Evolutionary conservation across 2,329 filamentous ascomycete species (phyloP), one percentile per base, ranked within the genome.

Genomic region (Paraphoma chrysanthemicola): DNA sequence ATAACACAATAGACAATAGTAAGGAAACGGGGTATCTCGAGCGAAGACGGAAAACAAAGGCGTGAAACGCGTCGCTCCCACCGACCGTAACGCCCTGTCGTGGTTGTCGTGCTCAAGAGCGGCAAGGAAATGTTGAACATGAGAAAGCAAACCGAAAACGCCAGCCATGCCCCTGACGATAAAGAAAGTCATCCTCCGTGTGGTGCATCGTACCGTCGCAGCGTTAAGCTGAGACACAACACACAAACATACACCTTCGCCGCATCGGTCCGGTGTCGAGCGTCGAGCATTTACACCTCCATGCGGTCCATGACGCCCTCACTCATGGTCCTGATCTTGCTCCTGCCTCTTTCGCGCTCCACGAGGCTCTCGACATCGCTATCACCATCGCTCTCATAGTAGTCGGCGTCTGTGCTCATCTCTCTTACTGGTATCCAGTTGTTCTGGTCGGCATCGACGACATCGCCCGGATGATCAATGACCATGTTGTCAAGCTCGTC

Each of bases 251-350:
- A 5, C 23, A 23, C 23, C 23, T 23, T 23, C 5, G 5, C 23
- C 23, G 5, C 23, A 23, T 23, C 23, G 23, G 23, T 5, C 11
- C 10, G 2, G 39, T 42, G 39, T 16, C 39, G 23, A 23, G 23
- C 23, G 23, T 23, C 23, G 23, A 17, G 12, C 39, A 14, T 3
- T 66, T 53, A 84, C 47, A 85, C 76, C 59, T 85, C 83, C 80
- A 85, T 83, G 10, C 76, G 76, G 46, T 84, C 83, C 46, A 80
- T 78, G 51, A 85, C 78, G 53, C 84, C 81, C 67, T 85, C 82
- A 60, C 82, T 84, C 78, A 84, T 79, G 3, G 80, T 81, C 36
- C 82, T 77, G 11, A 83, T 79, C 18, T 74, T 77, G 41, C 80
- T 80, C 50, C 81, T 79, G 41, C 82, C 55, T 28, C 56, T 61